These are phyloP conservation scores for Hyphodiscus sp. DNA, from an alignment of 2,329 filamentous ascomycete species.

Conservation along the genomic window DNA sequence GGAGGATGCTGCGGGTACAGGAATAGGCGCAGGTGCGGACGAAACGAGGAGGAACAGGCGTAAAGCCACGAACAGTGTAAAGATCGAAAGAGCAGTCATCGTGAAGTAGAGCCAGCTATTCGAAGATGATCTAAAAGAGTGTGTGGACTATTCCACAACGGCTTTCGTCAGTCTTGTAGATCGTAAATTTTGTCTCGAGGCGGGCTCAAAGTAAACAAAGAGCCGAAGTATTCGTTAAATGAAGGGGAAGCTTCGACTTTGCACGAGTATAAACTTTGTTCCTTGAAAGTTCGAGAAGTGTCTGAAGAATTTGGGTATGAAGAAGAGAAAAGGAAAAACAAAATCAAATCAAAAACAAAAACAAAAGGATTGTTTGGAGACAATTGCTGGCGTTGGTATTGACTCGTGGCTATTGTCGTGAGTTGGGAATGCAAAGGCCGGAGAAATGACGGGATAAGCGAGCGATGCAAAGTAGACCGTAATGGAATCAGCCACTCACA, in stretches of 20 bases:
- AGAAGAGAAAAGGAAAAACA: background rate
- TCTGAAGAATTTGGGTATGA: background rate
- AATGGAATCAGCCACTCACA: conserved; percentile 12
- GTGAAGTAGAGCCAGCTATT: conserved; percentile 30
- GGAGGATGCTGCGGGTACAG: conserved; percentile 3
- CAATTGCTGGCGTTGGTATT: background rate
- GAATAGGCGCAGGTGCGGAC: conserved; percentile 17
- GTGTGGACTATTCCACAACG: conserved; percentile 18
- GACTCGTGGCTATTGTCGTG: background rate
- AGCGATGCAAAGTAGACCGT: background rate
- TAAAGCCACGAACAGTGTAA: conserved; percentile 25
- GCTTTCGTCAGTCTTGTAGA: conserved; percentile 13
- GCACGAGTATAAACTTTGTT: background rate
- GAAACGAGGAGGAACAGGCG: conserved; percentile 25
- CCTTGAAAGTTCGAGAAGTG: background rate
- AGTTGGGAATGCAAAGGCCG: conserved; percentile 1
- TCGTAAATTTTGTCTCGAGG: conserved; percentile 3
- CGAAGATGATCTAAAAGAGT: conserved; percentile 26
- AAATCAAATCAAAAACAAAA: background rate
- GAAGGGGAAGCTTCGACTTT: background rate
- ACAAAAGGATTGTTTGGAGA: background rate
- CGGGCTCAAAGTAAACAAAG: conserved; percentile 1
- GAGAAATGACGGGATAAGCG: background rate
- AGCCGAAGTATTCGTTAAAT: background rate
- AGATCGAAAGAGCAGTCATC: conserved; percentile 27